Conservation (phyloP, 192 early-diverging fungal species). For the Coemansia sp. region DNA sequence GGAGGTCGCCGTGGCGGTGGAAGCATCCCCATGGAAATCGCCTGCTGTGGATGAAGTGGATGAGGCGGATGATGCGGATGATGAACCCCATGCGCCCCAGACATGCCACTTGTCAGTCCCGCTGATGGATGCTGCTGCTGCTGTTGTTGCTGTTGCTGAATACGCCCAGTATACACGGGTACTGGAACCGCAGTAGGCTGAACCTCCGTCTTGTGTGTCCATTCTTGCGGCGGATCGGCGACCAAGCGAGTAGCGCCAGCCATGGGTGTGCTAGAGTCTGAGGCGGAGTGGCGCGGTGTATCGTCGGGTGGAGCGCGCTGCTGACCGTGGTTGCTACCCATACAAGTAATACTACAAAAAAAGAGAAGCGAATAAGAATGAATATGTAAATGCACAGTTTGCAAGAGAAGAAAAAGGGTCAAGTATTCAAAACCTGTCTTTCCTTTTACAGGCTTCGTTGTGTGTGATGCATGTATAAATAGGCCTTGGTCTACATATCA, state of each 20-base stretch:
- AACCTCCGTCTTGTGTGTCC: neutral
- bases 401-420: too few species aligned
- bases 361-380: neutral
- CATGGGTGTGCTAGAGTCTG: neutral
- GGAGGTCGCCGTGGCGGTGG: slow-evolving; percentile 1
- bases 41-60: neutral
- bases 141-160: slow-evolving; percentile 7
- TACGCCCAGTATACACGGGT: neutral
- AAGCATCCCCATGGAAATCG: slow-evolving; percentile 1
- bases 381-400: neutral
- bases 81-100: neutral
- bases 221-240: neutral
- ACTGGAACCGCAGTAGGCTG: neutral
- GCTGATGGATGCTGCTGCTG: slow-evolving; percentile 10
- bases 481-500: slow-evolving; percentile 7
- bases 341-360: slow-evolving; percentile 7
- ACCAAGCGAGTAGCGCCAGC: neutral
- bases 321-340: slow-evolving; percentile 15
- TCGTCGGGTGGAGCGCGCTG: neutral
- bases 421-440: neutral
- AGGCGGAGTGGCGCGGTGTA: neutral
- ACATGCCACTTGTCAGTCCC: neutral
- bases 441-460: neutral
- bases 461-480: neutral
- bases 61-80: neutral